Conservation (phyloP, 192 early-diverging fungal species). For the Chytriomyces sp. region DNA sequence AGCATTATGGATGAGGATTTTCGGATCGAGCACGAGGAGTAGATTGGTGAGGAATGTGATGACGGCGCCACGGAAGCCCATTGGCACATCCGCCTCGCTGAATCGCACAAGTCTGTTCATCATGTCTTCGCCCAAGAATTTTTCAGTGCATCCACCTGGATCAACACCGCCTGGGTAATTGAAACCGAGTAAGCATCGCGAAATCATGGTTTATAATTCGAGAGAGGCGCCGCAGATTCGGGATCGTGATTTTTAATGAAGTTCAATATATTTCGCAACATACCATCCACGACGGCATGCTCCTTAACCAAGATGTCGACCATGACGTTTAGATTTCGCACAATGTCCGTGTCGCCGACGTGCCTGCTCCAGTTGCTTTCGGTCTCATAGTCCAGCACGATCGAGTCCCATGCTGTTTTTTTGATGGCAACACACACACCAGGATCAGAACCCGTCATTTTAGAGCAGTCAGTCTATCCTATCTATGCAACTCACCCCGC, state of each 20-base stretch:
- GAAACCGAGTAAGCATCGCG: neutral
- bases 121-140: conserved; percentile 82
- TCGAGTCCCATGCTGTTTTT: conserved; percentile 29
- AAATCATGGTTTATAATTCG: no score
- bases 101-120: conserved; percentile 79
- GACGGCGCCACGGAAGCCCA: conserved; percentile 78
- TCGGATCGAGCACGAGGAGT: conserved; percentile 84
- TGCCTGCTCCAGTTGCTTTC: conserved; percentile 43
- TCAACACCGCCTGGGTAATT: conserved; percentile 37
- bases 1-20: conserved; percentile 87
- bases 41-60: conserved; percentile 79
- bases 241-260: conserved; percentile 1
- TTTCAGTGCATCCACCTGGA: conserved; percentile 88
- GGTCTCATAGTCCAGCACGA: conserved; percentile 35
- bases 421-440: no score
- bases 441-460: no score
- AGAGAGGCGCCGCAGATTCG: neutral
- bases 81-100: conserved; percentile 77
- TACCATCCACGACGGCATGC: conserved; percentile 75
- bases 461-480: no score
- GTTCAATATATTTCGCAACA: conserved; percentile 32
- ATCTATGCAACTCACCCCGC: neutral
- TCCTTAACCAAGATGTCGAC: conserved; percentile 89
- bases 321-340: conserved; percentile 75
- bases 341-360: conserved; percentile 80